Conservation (phyloP, 2,329 filamentous ascomycete species). For the Penicillium sp. region DNA sequence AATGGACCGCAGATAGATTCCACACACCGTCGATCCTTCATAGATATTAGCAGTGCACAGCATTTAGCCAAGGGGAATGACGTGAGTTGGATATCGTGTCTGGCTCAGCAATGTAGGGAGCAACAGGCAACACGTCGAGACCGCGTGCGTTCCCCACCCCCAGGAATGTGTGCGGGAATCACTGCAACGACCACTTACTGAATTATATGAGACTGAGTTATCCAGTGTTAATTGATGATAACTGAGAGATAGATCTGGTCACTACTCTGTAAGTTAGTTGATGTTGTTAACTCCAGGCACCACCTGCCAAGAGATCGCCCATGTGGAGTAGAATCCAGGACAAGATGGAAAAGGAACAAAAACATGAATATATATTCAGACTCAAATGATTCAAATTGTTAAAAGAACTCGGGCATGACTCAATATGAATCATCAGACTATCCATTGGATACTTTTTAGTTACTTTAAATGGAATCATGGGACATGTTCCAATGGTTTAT, state of each 20-base stretch:
- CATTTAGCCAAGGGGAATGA: neutral
- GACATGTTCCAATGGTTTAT: slow-evolving; percentile 3
- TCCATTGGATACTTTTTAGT: slow-evolving; percentile 4
- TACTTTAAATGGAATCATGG: neutral
- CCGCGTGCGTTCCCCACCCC: slow-evolving; percentile 13
- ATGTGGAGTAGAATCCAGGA: neutral
- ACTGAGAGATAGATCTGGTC: neutral
- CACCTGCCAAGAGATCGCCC: slow-evolving; percentile 5
- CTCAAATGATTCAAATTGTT: no score
- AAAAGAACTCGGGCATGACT: neutral
- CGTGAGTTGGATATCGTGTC: slow-evolving; percentile 1
- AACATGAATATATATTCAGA: neutral
- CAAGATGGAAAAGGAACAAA: neutral
- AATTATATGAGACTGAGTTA: neutral
- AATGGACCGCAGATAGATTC: slow-evolving; percentile 17
- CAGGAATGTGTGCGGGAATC: slow-evolving; percentile 21
- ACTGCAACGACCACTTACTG: slow-evolving; percentile 1
- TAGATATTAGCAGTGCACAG: slow-evolving; percentile 7
- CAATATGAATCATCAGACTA: neutral
- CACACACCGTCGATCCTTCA: slow-evolving; percentile 19
- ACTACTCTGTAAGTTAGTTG: neutral
- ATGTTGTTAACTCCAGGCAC: neutral
- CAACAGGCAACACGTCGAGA: slow-evolving; percentile 6
- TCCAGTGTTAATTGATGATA: neutral
- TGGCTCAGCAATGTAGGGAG: slow-evolving; percentile 26